Evolutionary conservation across 1,284 basidiomycete genomes (phyloP), one percentile per base, ranked within the genome.

Genomic region (Pseudozyma pruni): DNA sequence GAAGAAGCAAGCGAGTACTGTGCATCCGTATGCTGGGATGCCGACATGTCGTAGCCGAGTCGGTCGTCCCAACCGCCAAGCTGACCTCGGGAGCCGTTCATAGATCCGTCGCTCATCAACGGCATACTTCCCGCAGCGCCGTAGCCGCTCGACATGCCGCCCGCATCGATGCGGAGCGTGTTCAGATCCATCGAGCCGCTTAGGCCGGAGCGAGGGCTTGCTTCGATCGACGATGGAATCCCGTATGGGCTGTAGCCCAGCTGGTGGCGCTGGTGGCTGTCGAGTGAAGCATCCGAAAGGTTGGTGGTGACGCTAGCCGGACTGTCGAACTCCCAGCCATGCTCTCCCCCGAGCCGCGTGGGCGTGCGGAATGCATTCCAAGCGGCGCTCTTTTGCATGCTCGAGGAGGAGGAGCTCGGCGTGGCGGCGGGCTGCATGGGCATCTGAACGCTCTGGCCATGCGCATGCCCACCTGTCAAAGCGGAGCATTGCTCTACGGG

Each of bases 301-400:
- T 54, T 70, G 9, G 67, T 70, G 14, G 60, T 55, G 29, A 63
- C 55, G 32, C 51, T 55, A 0, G 67, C 67, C 1, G 67, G 67
- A 34, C 67, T 70, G 38, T 70, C 67, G 35, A 70, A 70, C 19
- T 70, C 67, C 55, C 60, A 70, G 1, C 40, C 37, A 5, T 25
- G 48, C 8, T 54, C 59, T 14, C 27, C 39, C 5, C 55, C 53
- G 5, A 27, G 8, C 23, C 57, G 45, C 29, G 44, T 13, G 4
- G 56, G 60, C 8, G 38, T 37, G 19, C 67, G 67, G 56, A 63
- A 63, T 32, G 3, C 42, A 29, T 63, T 44, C 67, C 67, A 70
- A 17, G 52, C 47, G 3, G 51, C 41, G 13, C 42, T 39, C 46
- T 55, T 59, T 10, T 33, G 41, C 20, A 59, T 27, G 33, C 38